A percentile compares a stretch with the other conserved stretches of the same genome.
phyloP scores from a whole-genome alignment of 441 rosid species.

The Brassica balearica region DNA sequence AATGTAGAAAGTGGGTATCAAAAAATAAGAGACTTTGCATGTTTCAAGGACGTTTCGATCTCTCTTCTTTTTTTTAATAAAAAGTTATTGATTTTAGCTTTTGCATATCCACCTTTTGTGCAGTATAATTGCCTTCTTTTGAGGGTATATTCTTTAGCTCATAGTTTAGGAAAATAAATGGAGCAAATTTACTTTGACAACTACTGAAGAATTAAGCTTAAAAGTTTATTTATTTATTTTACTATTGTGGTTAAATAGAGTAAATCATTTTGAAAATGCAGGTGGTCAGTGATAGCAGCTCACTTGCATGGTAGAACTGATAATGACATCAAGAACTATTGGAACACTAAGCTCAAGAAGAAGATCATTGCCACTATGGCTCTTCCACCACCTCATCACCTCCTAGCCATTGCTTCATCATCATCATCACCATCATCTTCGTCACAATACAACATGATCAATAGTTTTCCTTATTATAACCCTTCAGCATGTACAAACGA shows the following conservation, averaged over 20 bases:
- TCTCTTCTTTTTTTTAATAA: not conserved
- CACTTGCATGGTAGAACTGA: constrained; percentile 95
- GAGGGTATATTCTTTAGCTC: constrained; percentile 41
- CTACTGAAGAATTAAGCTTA: not conserved
- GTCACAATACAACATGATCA: constrained; percentile 43
- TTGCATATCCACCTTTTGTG: constrained; percentile 40
- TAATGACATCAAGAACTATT: constrained; percentile 91
- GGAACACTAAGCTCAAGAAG: constrained; percentile 98
- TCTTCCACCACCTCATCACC: constrained; percentile 49
- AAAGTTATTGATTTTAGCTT: constrained; percentile 17
- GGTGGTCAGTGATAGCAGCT: constrained; percentile 97
- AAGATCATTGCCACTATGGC: constrained; percentile 61
- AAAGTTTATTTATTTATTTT: not conserved
- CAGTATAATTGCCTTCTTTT: constrained; percentile 39
- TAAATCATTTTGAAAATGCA: constrained; percentile 42
- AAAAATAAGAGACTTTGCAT: constrained; percentile 40
- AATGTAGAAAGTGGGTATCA: constrained; percentile 19
- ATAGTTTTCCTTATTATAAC: constrained; percentile 32
- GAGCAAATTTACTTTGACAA: constrained; percentile 21
- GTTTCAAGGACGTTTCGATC: constrained; percentile 40
- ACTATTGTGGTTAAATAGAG: not conserved
- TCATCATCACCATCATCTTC: constrained; percentile 45
- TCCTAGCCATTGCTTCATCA: constrained; percentile 42
- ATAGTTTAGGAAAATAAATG: constrained; percentile 1
- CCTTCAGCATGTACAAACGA: constrained; percentile 34